Evolutionary conservation across 129 eudicot species (phyloP), one percentile per base, ranked within the genome.

Genomic region (Saussurea involucrata): DNA sequence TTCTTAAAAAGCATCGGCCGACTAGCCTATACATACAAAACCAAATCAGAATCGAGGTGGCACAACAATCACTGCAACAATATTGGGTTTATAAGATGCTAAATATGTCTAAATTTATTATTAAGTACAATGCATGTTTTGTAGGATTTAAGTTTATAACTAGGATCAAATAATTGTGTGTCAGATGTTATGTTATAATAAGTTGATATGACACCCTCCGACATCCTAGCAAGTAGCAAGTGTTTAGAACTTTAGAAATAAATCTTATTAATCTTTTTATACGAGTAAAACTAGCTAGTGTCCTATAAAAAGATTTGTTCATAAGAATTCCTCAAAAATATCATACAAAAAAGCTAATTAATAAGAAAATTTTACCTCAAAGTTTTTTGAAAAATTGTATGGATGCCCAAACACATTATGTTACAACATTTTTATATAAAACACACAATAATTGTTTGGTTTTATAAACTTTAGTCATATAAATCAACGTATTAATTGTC

Each of bases 1-100:
- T 87, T 92, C 91, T 84, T 88, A 80, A 92, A 92, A 17, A 92
- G 81, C 49, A 28, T 55, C 57, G 96, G 90, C 28, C 96, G 75
- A 40, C 85, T 80, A 21, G 78, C 92, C 96, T 92, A 61, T 49
- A 13, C 40, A 40, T 27, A 75, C 6, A 66, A 21, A 12, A 24
- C 1, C 53, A 80, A 15, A 3, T 53, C 21, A 36, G 15, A 77
- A 33, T 22, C 25, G 40, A 49, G 60, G 21, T 53, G 0, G 57
- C 27, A 5, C 31, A 61, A 78, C 7, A 61, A 12, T 63, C 11
- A 5, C 21, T 37, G 70, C 17, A 70, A 18, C 69, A 68, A n/a
- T n/a, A 18, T 55, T 0, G 3, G n/a, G 11, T 53, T 28, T 5
- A 55, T 49, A 46, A 33, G 9, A 20, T 1, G 20, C 2, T 15